Percentiles rank a stretch among this genome's conserved stretches.
Evolutionary conservation across 208 protist genomes (phyloP).

Genomic region (Endotrypanum monterogeii): DNA sequence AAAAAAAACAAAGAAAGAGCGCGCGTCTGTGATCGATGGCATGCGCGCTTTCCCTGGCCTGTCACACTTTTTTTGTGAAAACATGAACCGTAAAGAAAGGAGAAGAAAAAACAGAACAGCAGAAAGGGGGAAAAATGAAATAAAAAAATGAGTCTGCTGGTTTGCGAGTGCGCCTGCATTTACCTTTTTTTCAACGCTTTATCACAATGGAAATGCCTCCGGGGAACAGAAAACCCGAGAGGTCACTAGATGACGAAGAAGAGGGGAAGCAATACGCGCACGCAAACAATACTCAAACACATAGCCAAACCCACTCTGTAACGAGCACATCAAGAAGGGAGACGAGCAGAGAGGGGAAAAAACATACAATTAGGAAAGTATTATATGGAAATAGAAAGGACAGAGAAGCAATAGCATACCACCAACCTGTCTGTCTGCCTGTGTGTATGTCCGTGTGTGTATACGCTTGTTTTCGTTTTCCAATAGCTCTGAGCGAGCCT

Average conservation of each 20-base stretch:
- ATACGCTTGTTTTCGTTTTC: background rate
- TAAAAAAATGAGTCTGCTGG: background rate
- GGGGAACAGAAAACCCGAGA: background rate
- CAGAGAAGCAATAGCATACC: background rate
- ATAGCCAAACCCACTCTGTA: too few relatives aligned
- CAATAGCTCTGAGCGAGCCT: background rate
- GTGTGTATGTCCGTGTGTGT: background rate
- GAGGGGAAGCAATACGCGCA: background rate
- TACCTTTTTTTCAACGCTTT: background rate
- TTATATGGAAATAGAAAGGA: background rate
- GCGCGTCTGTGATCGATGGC: background rate
- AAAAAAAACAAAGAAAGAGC: background rate
- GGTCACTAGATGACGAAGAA: background rate
- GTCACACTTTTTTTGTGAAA: background rate
- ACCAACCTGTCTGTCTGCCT: background rate
- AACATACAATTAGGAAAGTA: slow-evolving; percentile 8
- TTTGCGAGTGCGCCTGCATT: background rate
- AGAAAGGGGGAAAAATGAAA: background rate
- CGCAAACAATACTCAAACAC: too few relatives aligned
- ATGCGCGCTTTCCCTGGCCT: background rate
- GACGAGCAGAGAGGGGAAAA: background rate
- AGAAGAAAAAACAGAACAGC: background rate
- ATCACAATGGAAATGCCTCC: background rate
- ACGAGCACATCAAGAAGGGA: background rate
- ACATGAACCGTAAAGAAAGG: background rate